Evolutionary conservation across 2,329 filamentous ascomycete species (phyloP), one percentile per base, ranked within the genome.

Genomic region (Fusarium odoratissimum): DNA sequence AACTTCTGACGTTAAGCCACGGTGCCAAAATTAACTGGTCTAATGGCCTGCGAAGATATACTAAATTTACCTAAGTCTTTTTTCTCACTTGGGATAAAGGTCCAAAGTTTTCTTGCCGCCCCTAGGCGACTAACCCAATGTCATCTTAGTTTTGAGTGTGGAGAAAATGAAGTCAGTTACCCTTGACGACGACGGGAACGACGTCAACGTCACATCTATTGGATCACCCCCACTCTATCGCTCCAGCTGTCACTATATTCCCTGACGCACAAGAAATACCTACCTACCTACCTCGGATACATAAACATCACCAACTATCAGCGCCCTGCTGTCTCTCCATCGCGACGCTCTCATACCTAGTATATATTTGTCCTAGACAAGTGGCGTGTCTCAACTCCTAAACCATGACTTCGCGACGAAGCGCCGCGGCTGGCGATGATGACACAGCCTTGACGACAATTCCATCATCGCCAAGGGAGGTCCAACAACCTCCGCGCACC

Each of bases 381-480:
- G 67, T 70, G 44, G 71, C 38, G 48, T 48, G 52, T 61, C 48
- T 67, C 28, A 57, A 54, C 38, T 31, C 40, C 19, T 35, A 30
- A 42, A 71, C 52, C 58, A 76, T 76, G 73, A 64, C 77, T 30
- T 75, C 70, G 64, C 73, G 78, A 75, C 75, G 75, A 73, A 60
- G 51, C 49, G 54, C 60, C 66, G 65, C 65, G 17, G 71, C 62
- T 63, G 63, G 67, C 40, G 51, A 69, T 51, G 71, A 73, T 55
- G 73, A 74, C 31, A 62, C 63, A n/a, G 70, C 71, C 19, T 38
- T 74, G 57, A 63, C 57, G 33, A 67, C 71, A 35, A 62, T 63
- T 14, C 49, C 75, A 25, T 64, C 67, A 21, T 63, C 68, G 37
- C 59, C 62, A 33, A 60, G 55, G 28, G 35, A 64, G 38, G 52